Base-by-base conservation (phyloP, 805 yeast genomes). In the Dipodascopsis uninucleata region DNA sequence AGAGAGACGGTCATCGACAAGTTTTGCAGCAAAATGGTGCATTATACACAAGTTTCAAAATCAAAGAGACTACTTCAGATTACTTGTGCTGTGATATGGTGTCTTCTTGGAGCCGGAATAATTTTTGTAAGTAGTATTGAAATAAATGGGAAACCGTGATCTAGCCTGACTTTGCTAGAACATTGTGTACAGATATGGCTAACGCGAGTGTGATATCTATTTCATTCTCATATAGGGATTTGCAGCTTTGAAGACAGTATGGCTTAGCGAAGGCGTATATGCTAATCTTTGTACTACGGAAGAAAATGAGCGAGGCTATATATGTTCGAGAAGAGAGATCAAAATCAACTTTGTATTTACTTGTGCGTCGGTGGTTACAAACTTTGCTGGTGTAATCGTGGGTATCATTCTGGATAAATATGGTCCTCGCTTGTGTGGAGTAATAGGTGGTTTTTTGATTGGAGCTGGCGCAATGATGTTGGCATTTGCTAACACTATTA, bases 71-170 rank as follows among this genome's bases (percentile, higher is more conserved):
- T 71, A 7, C 45, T 71, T 1, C 95, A 87, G 61, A 74, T 85
- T 8, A 37, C 60, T 1, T 85, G 95, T 65, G 89, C 96, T 23
- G 76, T 86, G 14, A 43, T 72, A 0, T 89, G 96, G 96, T 90
- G 97, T 67, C 67, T 89, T 10, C 70, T 86, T 29, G 87, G 96
- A 0, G 96, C 96, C 0, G 97, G 97, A 4, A 87, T 94, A 1
- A 81, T 89, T 10, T 89, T 89, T 71, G 97, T 53, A 41, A 8
- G 58, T 52, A 16, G 20, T 17, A 10, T 18, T 16, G 32, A 24
- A 16, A 5, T 18, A 14, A 16, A 18, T n/a, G n/a, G n/a, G n/a
- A n/a, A n/a, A n/a, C n/a, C n/a, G n/a, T n/a, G n/a, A n/a, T n/a
- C n/a, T n/a, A n/a, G n/a, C n/a, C n/a, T n/a, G n/a, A n/a, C n/a